These are phyloP conservation scores for Cyberlindnera xylosilytica DNA, from an alignment of 805 yeast genomes.

Conservation along the genomic window DNA sequence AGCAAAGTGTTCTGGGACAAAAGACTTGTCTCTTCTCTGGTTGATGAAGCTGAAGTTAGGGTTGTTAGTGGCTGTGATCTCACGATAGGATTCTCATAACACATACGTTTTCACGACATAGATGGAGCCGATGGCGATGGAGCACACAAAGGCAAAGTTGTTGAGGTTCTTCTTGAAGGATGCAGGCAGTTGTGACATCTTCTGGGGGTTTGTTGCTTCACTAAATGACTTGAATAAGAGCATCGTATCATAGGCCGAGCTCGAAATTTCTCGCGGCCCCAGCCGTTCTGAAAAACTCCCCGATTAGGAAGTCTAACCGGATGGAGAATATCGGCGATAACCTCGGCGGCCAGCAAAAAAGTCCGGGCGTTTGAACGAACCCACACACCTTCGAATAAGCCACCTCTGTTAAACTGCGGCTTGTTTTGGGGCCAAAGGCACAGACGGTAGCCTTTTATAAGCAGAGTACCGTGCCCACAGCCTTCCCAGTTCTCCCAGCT, in stretches of 20 bases:
- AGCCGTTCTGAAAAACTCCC: not conserved
- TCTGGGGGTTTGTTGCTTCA: not conserved
- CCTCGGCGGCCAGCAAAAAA: too few relatives aligned
- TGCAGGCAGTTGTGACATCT: constrained; percentile 16
- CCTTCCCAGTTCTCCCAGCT: too few relatives aligned
- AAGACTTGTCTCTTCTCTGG: constrained; percentile 34
- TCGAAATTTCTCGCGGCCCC: not conserved
- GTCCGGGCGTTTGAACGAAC: too few relatives aligned
- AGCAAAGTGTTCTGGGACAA: constrained; percentile 30
- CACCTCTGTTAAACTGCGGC: too few relatives aligned
- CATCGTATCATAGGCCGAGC: not conserved
- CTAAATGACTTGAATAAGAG: not conserved
- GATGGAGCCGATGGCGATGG: constrained; percentile 28
- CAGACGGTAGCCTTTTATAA: too few relatives aligned
- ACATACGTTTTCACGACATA: constrained; percentile 29
- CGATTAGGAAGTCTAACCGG: not conserved
- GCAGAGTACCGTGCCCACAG: too few relatives aligned
- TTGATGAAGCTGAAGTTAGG: constrained; percentile 26
- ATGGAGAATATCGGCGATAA: too few relatives aligned
- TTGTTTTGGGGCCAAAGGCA: too few relatives aligned
- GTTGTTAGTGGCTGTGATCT: constrained; percentile 5
- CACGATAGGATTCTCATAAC: not conserved
- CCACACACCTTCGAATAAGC: too few relatives aligned
- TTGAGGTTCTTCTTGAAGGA: constrained; percentile 20
- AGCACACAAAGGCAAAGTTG: constrained; percentile 24